Conservation (phyloP, 2,329 filamentous ascomycete species). For the Cucurbitaria berberidis region DNA sequence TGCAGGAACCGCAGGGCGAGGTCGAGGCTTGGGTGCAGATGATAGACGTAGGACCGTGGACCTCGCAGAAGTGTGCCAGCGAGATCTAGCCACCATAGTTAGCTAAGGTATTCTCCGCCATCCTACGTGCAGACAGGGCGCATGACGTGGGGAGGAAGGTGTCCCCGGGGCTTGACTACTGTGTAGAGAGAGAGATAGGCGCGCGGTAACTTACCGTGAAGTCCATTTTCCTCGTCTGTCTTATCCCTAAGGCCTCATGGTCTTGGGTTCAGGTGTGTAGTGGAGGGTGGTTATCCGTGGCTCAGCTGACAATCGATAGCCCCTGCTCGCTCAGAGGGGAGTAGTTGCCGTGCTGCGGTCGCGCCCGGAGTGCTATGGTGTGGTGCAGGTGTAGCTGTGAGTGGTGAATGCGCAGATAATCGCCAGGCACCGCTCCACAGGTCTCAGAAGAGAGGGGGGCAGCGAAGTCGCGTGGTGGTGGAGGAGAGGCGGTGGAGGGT, state of each 20-base stretch:
- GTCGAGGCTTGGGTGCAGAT: constrained; percentile 66
- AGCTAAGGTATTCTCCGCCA: constrained; percentile 21
- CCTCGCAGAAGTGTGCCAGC: constrained; percentile 67
- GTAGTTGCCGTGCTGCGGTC: constrained; percentile 23
- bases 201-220: constrained; percentile 46
- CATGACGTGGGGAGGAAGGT: constrained; percentile 5
- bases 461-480: constrained; percentile 30
- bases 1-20: constrained; percentile 61
- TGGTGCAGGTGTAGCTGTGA: constrained; percentile 26
- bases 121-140: constrained; percentile 13
- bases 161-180: constrained; percentile 1
- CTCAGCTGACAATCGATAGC: constrained; percentile 42
- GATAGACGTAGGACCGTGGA: constrained; percentile 67
- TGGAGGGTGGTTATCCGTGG: constrained; percentile 35
- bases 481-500: constrained; percentile 1
- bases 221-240: constrained; percentile 45
- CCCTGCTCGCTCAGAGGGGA: constrained; percentile 31
- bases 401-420: constrained; percentile 28
- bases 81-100: constrained; percentile 57
- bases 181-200: constrained; percentile 11
- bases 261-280: constrained; percentile 24
- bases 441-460: constrained; percentile 27
- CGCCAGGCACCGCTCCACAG: constrained; percentile 25
- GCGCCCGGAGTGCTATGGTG: constrained; percentile 26
- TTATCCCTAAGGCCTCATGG: constrained; percentile 41